phyloP scores from a whole-genome alignment of 345 rosid species.

The Eucalyptus curtisii region DNA sequence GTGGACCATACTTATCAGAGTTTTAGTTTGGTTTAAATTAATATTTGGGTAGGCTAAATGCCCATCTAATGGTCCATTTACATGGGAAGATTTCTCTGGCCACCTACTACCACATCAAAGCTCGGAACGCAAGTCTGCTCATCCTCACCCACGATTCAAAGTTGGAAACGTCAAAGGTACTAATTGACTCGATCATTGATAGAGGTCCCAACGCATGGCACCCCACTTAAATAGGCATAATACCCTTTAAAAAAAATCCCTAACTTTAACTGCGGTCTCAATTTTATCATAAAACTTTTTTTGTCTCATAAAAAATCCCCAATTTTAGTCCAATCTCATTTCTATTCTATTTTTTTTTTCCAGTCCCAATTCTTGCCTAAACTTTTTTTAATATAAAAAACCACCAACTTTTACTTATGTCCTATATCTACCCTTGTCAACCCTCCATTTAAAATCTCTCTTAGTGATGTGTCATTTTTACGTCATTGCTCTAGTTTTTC shows the following conservation, averaged over 20 bases:
- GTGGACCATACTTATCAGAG: background rate
- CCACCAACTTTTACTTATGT: background rate
- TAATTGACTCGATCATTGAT: background rate
- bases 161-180: background rate
- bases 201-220: background rate
- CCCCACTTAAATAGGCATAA: background rate
- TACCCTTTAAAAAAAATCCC: too few species aligned
- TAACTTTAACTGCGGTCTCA: background rate
- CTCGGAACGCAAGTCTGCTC: background rate
- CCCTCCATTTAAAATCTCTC: background rate
- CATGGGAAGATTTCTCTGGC: background rate
- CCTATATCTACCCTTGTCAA: background rate
- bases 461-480: background rate
- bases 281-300: too few species aligned
- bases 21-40: background rate
- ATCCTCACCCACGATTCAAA: background rate
- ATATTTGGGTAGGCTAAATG: background rate
- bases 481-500: background rate
- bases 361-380: background rate
- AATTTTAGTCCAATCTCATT: background rate
- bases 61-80: background rate
- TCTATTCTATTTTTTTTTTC: too few species aligned
- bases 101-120: background rate
- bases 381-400: too few species aligned
- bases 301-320: background rate